Base-by-base conservation (phyloP, 78 protist genomes). In the Planoprotostelium fungivorum region DNA sequence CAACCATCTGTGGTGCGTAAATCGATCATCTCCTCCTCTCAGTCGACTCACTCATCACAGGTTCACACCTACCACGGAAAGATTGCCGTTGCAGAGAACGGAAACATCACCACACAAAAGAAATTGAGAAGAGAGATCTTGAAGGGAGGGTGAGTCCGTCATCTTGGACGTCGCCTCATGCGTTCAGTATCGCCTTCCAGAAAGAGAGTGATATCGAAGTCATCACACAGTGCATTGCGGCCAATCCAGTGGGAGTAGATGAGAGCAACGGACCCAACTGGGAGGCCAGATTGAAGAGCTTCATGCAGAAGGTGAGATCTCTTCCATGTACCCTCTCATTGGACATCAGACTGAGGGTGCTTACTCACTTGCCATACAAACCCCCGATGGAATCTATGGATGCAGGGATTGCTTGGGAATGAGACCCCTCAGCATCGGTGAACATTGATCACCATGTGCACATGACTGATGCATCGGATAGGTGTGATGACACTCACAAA, bases 361-460 rank as follows among this genome's bases (percentile, higher is more conserved):
- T 0, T 93, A 93, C 51, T 87, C 95, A 34, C 25, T 93, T 0
- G 63, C 90, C 84, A 73, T 93, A n/a, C 89, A 89, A 91, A 93
- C 95, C 35, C 92, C 92, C 0, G 84, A 89, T 37, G 95, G 90
- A 29, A 28, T 93, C 10, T 93, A 93, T 39, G 95, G 93, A 63
- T 90, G 89, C 0, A 37, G 95, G 29, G 95, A 93, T 23, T 90
- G 38, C 28, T 29, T 87, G 0, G 95, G 95, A 29, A 37, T 93
- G 90, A 36, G 95, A 36, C 95, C 95, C 63, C 28, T 93, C 28
- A 89, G 92, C 83, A 89, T 93, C 29, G 95, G 95, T 35, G 86
- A 90, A 0, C 34, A 88, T 1, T 90, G 88, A 0, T 90, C 88
- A 0, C 93, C 93, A 84, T 37, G 83, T 28, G 35, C 28, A 0